A percentile compares a stretch with the other conserved stretches of the same genome.
phyloP scores from a whole-genome alignment of 1,139 yeast species.

The Casaregolazyma lundiana region DNA sequence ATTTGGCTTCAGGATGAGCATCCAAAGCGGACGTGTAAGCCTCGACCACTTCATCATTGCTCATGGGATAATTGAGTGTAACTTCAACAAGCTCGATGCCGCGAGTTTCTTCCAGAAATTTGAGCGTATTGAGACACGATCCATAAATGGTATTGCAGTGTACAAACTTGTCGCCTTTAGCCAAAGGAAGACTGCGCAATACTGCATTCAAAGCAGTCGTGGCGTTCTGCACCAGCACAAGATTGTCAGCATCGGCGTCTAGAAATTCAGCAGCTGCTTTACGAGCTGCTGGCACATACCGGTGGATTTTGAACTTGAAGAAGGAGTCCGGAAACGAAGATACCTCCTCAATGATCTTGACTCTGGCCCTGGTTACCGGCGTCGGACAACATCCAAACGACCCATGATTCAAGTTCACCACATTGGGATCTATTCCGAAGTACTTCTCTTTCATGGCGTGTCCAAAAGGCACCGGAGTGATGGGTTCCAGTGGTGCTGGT shows the following conservation, averaged over 20 bases:
- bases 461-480: slow-evolving; percentile 40
- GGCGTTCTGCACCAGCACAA: slow-evolving; percentile 55
- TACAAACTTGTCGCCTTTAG: slow-evolving; percentile 52
- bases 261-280: slow-evolving; percentile 38
- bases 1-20: slow-evolving; percentile 29
- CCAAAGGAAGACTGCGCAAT: slow-evolving; percentile 50
- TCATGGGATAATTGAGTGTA: slow-evolving; percentile 46
- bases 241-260: slow-evolving; percentile 40
- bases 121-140: slow-evolving; percentile 52
- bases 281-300: slow-evolving; percentile 32
- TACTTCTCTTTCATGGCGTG: slow-evolving; percentile 44
- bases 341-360: slow-evolving; percentile 15
- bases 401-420: slow-evolving; percentile 26
- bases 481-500: neutral
- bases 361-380: slow-evolving; percentile 18
- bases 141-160: slow-evolving; percentile 53
- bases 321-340: slow-evolving; percentile 17
- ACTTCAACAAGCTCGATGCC: slow-evolving; percentile 48
- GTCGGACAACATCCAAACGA: slow-evolving; percentile 26
- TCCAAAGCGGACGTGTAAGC: slow-evolving; percentile 37
- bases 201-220: slow-evolving; percentile 59
- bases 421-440: slow-evolving; percentile 35
- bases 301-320: slow-evolving; percentile 31
- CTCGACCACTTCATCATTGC: slow-evolving; percentile 44
- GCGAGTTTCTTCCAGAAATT: slow-evolving; percentile 40